Base-by-base conservation (phyloP, 108 stramenopile species). In the Cafeteria roenbergensis region DNA sequence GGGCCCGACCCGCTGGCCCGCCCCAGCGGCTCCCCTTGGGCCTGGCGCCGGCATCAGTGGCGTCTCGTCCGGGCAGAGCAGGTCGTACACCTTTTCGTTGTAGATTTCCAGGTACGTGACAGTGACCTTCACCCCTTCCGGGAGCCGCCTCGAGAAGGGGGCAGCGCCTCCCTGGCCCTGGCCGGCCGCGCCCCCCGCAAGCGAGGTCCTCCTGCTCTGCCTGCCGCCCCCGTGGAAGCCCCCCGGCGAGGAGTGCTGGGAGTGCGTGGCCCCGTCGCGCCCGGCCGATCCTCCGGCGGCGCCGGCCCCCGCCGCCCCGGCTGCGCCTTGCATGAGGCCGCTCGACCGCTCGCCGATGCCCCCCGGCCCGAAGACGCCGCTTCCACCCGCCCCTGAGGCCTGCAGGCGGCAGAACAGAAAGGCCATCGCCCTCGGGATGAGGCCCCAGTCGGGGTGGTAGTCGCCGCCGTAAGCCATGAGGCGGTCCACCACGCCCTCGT, bases 41-140 rank as follows among this genome's bases (percentile, higher is more conserved):
- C 4, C 30, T 17, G 52, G 24, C 52, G 61, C 12, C 27, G 24
- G n/a, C 26, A n/a, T 20, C 22, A 28, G n/a, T n/a, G n/a, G n/a
- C n/a, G n/a, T n/a, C n/a, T n/a, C n/a, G 0, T 37, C 68, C 3
- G 65, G 17, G 4, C 64, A 31, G 22, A 75, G 34, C 28, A 75
- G 66, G 57, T 75, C 74, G 22, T 17, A 67, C 21, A 69, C 69
- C 50, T 67, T 37, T 33, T 75, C 74, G 34, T 65, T 67, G 70
- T 75, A 75, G 20, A 75, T 62, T 58, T 75, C 74, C 42, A 71
- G 21, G 25, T 67, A 66, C 22, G 29, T 37, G 38, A 35, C 32
- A 8, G 32, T 4, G 27, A 62, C 25, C n/a, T 12, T 25, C 38
- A 34, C 56, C 42, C 42, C 42, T 17, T 6, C 42, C 12, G 42